Base-by-base conservation (phyloP, 768 basidiomycete genomes). In the Botryobasidium botryosum region DNA sequence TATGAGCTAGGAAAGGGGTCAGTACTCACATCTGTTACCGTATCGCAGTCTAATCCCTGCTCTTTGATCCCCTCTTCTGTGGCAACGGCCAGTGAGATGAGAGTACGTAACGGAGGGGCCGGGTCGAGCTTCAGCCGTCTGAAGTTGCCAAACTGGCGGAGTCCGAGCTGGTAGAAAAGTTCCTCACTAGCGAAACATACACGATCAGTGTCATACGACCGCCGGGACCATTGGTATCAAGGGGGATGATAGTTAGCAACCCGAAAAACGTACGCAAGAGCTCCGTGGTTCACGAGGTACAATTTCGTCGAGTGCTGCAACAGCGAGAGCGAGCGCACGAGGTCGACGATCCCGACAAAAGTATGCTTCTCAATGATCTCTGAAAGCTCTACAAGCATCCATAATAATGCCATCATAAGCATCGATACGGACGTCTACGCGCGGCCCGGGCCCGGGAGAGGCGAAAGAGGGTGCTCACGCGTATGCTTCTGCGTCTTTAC, bases 291-390 rank as follows among this genome's bases (percentile, higher is more conserved):
- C 46, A 94, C 69, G 10, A 96, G 69, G 59, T 87, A 99, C 1
- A 99, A 64, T 50, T 87, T 83, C 0, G 85, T 94, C 23, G 75
- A 71, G 57, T 85, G 73, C 58, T 97, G 94, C 2, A 99, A 66
- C 26, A 96, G 61, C 3, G 88, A 83, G 2, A 88, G 64, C 52
- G 75, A 80, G 24, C 74, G 70, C 20, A 70, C 57, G 6, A 75
- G 61, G 56, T 92, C 88, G 6, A 88, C 84, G 29, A 96, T 75
- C 2, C 92, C 91, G 26, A 97, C 88, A 54, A 94, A 94, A 0
- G 75, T 81, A 55, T 94, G 87, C 40, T 84, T 79, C 51, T 77
- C 70, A 26, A 97, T 56, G 37, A 97, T 82, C 55, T 87, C 84
- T 0, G 74, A 71, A 31, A 97, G 63, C 39, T 75, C 92, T 96